Base-by-base conservation (phyloP, 352 stramenopile genomes). In the Phytopythium helicoides region DNA sequence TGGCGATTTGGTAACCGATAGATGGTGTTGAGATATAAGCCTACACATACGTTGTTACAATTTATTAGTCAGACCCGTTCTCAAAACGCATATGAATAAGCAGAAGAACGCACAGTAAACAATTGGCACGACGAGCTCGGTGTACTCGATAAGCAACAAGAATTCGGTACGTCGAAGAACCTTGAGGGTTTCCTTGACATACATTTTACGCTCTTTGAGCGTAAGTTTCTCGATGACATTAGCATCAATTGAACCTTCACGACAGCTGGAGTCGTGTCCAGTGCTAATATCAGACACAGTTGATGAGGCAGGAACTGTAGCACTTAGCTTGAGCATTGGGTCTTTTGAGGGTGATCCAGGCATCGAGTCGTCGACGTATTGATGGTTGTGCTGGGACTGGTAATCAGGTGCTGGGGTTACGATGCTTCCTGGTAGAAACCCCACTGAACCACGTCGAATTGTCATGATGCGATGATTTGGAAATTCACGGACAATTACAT, bases 151-250 rank as follows among this genome's bases (percentile, higher is more conserved):
- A 9, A 74, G 47, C 31, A 70, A 21, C 1, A 70, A 35, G 54
- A 74, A 70, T 47, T 72, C 61, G 45, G 58, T 39, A 25, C 61
- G 61, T n/a, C 69, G 50, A 7, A 74, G 58, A 3, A 74, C 57
- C 7, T 46, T 53, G 1, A 59, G 31, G 11, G 41, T 65, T 52
- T 69, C 57, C 26, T 59, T 53, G 2, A 68, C 61, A 8, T 64
- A 64, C 28, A 54, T 47, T n/a, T 60, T 52, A 14, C 39, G 40
- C 35, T 60, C 50, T 34, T 57, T 21, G 15, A 52, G 3, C 16
- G 48, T 51, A 39, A 68, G 33, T 2, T 37, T 10, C 11, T 60
- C 26, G 31, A 60, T 37, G 15, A 47, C n/a, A n/a, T n/a, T n/a
- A n/a, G n/a, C n/a, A n/a, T n/a, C n/a, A n/a, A n/a, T n/a, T n/a